phyloP scores from a whole-genome alignment of 2,329 filamentous ascomycete species.

The Teratosphaeria gauchensis region DNA sequence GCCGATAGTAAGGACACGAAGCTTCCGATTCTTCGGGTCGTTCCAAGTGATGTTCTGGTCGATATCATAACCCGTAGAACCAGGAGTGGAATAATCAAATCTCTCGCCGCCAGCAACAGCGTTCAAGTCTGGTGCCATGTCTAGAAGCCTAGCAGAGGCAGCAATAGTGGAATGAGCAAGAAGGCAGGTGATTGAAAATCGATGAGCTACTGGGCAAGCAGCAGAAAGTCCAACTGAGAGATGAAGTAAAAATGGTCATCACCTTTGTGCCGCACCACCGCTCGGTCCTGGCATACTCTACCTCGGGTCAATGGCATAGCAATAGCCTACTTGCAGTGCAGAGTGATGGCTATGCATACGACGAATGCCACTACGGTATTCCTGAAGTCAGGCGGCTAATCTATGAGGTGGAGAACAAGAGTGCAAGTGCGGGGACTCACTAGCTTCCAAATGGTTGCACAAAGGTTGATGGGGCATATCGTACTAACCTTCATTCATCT shows the following conservation, averaged over 20 bases:
- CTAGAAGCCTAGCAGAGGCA: not conserved
- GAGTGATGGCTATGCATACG: too few species aligned
- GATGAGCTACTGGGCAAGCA: too few species aligned
- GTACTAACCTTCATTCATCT: not conserved
- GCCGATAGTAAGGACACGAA: conserved; percentile 41
- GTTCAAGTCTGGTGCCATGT: conserved; percentile 37
- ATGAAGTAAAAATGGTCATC: not conserved
- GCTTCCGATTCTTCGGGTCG: conserved; percentile 32
- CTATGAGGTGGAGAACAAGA: not conserved
- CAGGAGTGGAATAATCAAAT: conserved; percentile 36
- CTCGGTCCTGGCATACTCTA: not conserved
- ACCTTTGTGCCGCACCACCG: not conserved
- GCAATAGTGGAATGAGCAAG: too few species aligned
- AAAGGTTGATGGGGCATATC: not conserved
- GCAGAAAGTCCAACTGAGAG: not conserved
- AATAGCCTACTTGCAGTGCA: not conserved
- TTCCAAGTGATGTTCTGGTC: conserved; percentile 30
- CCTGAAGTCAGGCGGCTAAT: too few species aligned
- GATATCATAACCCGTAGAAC: conserved; percentile 33
- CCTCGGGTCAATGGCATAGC: not conserved
- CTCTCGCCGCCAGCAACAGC: conserved; percentile 24
- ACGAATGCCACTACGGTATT: too few species aligned
- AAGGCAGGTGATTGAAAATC: too few species aligned
- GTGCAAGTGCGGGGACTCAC: not conserved
- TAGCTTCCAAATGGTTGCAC: not conserved